phyloP scores from a whole-genome alignment of 2,329 filamentous ascomycete species.

The Fusarium continuum region DNA sequence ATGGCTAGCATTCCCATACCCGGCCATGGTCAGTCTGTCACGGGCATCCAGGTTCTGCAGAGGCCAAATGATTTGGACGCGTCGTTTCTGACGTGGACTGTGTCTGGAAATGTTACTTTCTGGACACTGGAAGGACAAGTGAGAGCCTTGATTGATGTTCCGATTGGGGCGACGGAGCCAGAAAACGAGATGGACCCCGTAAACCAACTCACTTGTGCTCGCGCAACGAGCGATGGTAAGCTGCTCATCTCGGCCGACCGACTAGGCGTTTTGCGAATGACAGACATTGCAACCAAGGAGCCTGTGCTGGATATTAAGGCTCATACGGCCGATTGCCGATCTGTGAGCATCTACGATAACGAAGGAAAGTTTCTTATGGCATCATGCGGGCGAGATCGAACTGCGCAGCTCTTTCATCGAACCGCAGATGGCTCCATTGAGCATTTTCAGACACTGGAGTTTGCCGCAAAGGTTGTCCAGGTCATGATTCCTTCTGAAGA shows the following conservation, averaged over 20 bases:
- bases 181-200: slow-evolving; percentile 60
- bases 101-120: slow-evolving; percentile 79
- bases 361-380: slow-evolving; percentile 74
- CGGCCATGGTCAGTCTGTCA: slow-evolving; percentile 70
- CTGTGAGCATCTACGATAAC: slow-evolving; percentile 76
- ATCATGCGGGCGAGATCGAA: slow-evolving; percentile 87
- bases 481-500: slow-evolving; percentile 78
- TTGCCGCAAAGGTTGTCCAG: slow-evolving; percentile 84
- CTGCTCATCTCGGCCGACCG: slow-evolving; percentile 86
- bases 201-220: slow-evolving; percentile 69
- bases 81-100: slow-evolving; percentile 90
- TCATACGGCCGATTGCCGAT: slow-evolving; percentile 85
- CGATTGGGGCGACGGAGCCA: slow-evolving; percentile 69
- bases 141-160: slow-evolving; percentile 70
- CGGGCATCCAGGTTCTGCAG: slow-evolving; percentile 76
- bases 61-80: slow-evolving; percentile 69
- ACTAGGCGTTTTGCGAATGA: slow-evolving; percentile 79
- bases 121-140: slow-evolving; percentile 81
- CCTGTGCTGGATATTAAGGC: slow-evolving; percentile 80
- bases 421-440: slow-evolving; percentile 68
- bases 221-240: slow-evolving; percentile 67
- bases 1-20: slow-evolving; percentile 65
- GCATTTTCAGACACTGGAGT: slow-evolving; percentile 92
- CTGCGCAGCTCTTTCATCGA: slow-evolving; percentile 85
- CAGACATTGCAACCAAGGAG: slow-evolving; percentile 69